These are phyloP conservation scores for Rhizoclosmatium globosum DNA, from an alignment of 192 early-diverging fungal species.

Conservation along the genomic window DNA sequence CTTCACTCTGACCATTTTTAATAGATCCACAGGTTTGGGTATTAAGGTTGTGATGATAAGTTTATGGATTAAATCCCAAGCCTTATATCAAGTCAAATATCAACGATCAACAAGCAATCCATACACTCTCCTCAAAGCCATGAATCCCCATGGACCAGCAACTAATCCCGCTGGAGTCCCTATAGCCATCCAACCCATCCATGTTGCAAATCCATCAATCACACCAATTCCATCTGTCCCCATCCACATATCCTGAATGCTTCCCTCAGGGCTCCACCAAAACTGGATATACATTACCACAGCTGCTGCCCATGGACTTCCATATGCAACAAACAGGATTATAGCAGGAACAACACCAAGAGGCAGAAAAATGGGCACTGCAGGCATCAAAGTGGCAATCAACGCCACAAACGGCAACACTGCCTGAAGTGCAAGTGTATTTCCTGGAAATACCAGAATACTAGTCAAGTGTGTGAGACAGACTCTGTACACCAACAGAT, in stretches of 20 bases:
- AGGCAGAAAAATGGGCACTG: conserved; percentile 24
- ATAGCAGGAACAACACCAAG: conserved; percentile 29
- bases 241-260: conserved; percentile 4
- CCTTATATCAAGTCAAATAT: background rate
- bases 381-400: conserved; percentile 6
- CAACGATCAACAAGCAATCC: background rate
- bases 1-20: no score
- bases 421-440: background rate
- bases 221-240: conserved; percentile 33
- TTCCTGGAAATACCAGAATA: conserved; percentile 4
- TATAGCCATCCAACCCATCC: conserved; percentile 37
- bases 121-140: conserved; percentile 11
- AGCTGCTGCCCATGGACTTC: conserved; percentile 10
- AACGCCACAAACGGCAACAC: conserved; percentile 25
- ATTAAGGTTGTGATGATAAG: no score
- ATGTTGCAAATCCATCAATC: conserved; percentile 61
- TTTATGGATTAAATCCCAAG: no score
- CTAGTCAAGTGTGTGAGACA: background rate
- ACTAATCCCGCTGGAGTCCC: conserved; percentile 17
- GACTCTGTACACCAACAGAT: conserved; percentile 28
- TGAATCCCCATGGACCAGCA: conserved; percentile 25
- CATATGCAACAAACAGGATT: conserved; percentile 19
- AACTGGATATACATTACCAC: conserved; percentile 16
- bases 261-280: conserved; percentile 19
- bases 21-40: no score